Base-by-base conservation (phyloP, 345 rosid genomes). In the Balakata baccata region DNA sequence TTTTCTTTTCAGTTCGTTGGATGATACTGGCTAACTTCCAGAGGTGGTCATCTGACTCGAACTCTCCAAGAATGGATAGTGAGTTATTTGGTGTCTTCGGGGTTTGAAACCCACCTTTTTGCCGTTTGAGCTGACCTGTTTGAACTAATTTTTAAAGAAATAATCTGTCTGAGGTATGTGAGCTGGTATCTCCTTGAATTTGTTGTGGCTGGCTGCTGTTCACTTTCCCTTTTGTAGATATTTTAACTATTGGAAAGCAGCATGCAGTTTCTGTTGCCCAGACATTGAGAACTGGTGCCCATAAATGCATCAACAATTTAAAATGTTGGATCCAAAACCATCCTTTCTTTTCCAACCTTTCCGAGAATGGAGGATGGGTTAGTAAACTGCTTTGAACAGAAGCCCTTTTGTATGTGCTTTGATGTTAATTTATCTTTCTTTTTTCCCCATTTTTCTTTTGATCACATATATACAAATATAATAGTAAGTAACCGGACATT, bases 151-250 rank as follows among this genome's bases (percentile, higher is more conserved):
- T 46, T 76, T 80, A 77, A 82, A 73, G 82, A 66, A 68, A n/a
- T 43, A 1, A 4, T 52, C 58, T 77, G 72, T 75, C 65, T 3
- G 50, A 76, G 89, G 74, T 76, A 66, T 74, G 50, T 43, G 12
- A 62, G 81, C 76, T 68, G 72, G 78, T 52, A 74, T 67, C 76
- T 69, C 63, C 76, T 76, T 79, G 78, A 81, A 84, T 62, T 68
- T 72, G 82, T 76, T 68, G 85, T 80, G 83, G 84, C 81, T 74
- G 60, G 76, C 81, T 72, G 85, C 81, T 60, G 84, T 80, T 72
- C 67, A 74, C 75, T 79, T 79, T 79, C 72, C 76, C 80, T 79
- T 70, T 59, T 88, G 88, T 88, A 88, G 86, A 88, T 85, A 86
- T 81, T 74, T 79, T 83, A 79, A 83, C 84, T 62, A 77, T 72